These are phyloP conservation scores for Purpureocillium lavendulum DNA, from an alignment of 2,329 filamentous ascomycete species.

Conservation along the genomic window DNA sequence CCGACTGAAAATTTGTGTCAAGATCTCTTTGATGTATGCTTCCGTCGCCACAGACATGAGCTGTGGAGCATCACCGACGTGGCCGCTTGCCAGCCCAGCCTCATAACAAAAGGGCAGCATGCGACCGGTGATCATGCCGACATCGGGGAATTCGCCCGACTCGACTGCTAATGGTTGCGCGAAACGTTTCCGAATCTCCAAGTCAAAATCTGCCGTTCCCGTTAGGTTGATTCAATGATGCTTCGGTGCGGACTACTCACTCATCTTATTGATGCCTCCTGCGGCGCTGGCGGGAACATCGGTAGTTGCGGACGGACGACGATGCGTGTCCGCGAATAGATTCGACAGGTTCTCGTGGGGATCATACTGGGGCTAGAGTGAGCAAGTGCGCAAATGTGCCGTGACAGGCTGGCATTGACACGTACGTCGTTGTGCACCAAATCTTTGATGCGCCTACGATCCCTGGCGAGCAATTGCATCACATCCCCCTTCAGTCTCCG, in stretches of 20 bases:
- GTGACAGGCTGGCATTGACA: not conserved
- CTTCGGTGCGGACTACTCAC: conserved; percentile 36
- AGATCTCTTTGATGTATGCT: conserved; percentile 57
- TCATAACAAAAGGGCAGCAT: conserved; percentile 65
- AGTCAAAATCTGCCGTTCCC: conserved; percentile 46
- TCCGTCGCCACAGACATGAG: conserved; percentile 60
- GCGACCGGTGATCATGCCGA: conserved; percentile 51
- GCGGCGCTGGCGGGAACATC: conserved; percentile 57
- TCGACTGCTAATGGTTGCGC: conserved; percentile 56
- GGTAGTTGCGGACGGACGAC: conserved; percentile 36
- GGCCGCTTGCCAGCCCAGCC: conserved; percentile 50
- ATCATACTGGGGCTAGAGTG: conserved; percentile 35
- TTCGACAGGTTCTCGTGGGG: conserved; percentile 44
- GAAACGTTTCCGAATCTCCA: conserved; percentile 60
- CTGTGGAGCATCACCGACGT: conserved; percentile 50
- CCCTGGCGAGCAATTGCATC: conserved; percentile 60
- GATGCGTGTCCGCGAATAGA: conserved; percentile 42
- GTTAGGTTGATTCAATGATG: conserved; percentile 3
- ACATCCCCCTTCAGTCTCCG: conserved; percentile 59
- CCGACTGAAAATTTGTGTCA: conserved; percentile 54
- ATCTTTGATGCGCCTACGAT: conserved; percentile 60
- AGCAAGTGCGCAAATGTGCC: too few species aligned
- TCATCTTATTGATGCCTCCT: conserved; percentile 74
- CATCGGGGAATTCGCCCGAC: conserved; percentile 62
- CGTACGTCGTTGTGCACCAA: conserved; percentile 50